Evolutionary conservation across 306 rosid genomes (phyloP).

Genomic region (Citrullus colocynthis): DNA sequence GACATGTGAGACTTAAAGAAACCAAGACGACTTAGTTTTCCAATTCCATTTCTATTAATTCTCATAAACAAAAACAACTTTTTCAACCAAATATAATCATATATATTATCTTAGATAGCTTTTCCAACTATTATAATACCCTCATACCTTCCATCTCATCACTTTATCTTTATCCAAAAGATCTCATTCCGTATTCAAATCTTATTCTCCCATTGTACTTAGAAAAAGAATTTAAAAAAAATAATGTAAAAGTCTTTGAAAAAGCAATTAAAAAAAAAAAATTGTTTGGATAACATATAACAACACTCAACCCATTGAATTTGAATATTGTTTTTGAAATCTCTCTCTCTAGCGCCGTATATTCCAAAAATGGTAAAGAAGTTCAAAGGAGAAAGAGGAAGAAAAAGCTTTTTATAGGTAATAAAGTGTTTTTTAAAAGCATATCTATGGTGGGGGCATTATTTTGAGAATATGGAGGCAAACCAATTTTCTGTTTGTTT

Average conservation of each 20-base stretch:
- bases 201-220: background rate
- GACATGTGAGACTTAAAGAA: too few species aligned
- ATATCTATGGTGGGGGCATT: background rate
- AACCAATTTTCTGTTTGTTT: background rate
- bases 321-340: background rate
- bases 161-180: background rate
- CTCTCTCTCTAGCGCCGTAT: background rate
- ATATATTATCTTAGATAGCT: too few species aligned
- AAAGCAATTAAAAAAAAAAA: background rate
- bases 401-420: background rate
- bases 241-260: background rate
- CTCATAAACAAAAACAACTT: too few species aligned
- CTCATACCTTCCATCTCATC: background rate
- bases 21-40: too few species aligned
- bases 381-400: background rate
- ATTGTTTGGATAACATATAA: background rate
- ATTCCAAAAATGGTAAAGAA: background rate
- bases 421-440: background rate
- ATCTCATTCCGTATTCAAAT: background rate
- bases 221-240: background rate
- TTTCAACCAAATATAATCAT: too few species aligned
- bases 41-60: too few species aligned
- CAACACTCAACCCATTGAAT: background rate
- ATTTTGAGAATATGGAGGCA: background rate
- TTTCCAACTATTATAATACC: background rate